Percentiles rank a stretch among this genome's conserved stretches.
Evolutionary conservation across 441 rosid species (phyloP).

Genomic region (Bocquillonia castaneifolia): DNA sequence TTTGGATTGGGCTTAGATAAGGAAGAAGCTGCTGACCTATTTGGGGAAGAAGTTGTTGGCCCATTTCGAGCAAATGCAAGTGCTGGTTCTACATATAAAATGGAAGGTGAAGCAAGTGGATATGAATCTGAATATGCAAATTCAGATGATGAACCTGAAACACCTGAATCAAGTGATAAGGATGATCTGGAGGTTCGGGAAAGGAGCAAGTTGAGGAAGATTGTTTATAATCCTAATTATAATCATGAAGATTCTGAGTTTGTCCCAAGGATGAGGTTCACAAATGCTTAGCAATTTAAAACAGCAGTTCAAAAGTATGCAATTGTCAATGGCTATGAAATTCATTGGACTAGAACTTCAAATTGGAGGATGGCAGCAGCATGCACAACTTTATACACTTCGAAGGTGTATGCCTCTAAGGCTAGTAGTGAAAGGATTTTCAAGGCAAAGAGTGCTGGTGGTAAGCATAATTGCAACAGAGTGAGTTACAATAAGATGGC

Average conservation of each 20-base stretch:
- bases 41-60: background rate
- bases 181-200: background rate
- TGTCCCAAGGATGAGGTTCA: background rate
- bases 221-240: background rate
- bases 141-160: background rate
- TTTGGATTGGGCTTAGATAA: background rate
- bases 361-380: background rate
- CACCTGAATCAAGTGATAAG: background rate
- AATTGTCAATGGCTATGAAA: background rate
- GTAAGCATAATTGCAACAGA: background rate
- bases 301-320: no score
- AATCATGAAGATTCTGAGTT: background rate
- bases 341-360: background rate
- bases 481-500: background rate
- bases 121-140: background rate
- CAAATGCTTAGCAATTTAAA: background rate
- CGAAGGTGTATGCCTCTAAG: background rate
- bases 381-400: background rate
- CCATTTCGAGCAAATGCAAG: background rate
- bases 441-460: background rate
- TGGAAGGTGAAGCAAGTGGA: background rate
- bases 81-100: background rate
- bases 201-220: background rate
- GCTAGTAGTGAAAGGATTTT: background rate
- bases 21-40: no score